Percentiles rank a stretch among this genome's conserved stretches.
Conservation (phyloP, 352 stramenopile genomes). For the Blastocystis sp. region DNA sequence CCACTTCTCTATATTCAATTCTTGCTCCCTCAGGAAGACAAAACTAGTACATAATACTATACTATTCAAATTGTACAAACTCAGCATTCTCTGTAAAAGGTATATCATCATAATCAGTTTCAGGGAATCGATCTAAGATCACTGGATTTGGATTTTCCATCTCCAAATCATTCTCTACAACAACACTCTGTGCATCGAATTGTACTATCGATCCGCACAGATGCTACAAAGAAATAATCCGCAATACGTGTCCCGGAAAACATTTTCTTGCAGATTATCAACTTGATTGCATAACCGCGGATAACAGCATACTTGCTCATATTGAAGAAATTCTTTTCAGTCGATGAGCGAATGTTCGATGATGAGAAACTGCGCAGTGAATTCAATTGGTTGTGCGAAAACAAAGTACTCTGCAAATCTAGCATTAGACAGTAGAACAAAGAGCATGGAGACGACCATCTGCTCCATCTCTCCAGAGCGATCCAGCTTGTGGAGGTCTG, state of each 20-base stretch:
- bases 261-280: background rate
- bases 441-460: background rate
- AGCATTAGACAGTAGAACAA: background rate
- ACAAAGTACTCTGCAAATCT: background rate
- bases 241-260: background rate
- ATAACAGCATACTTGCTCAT: background rate
- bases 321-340: too few relatives aligned
- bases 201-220: background rate
- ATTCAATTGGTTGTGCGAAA: background rate
- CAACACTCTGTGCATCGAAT: background rate
- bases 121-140: conserved; percentile 11
- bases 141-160: conserved; percentile 26
- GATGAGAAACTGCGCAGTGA: background rate
- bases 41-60: background rate
- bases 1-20: conserved; percentile 31
- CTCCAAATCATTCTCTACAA: conserved; percentile 23
- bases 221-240: conserved; percentile 54
- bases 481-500: background rate
- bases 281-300: background rate
- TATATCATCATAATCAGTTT: conserved; percentile 22
- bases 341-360: too few relatives aligned
- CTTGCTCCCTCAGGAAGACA: conserved; percentile 14
- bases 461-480: background rate
- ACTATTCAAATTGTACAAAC: background rate
- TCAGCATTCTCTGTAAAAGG: conserved; percentile 60